Conservation (phyloP, 371 early-diverging fungal species). For the Haplosporangium sp. region DNA sequence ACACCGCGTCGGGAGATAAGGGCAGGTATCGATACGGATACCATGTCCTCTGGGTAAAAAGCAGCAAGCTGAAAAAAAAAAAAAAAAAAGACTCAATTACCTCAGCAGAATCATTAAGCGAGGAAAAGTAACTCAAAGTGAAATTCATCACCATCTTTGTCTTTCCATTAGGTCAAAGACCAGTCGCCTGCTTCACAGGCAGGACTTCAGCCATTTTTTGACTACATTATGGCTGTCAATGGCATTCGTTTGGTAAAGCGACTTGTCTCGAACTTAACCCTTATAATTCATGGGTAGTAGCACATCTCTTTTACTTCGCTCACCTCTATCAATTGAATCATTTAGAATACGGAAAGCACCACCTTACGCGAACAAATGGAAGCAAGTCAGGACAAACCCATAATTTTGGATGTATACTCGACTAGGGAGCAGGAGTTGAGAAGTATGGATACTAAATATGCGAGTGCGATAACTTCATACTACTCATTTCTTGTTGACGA, state of each 20-base stretch:
- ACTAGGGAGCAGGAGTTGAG: constrained; percentile 72
- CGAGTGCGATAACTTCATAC: no score
- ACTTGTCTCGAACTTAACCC: neutral
- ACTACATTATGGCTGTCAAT: constrained; percentile 78
- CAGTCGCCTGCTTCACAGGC: constrained; percentile 76
- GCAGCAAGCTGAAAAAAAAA: neutral
- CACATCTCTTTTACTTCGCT: neutral
- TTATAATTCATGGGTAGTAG: neutral
- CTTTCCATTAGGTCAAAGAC: constrained; percentile 64
- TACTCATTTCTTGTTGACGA: neutral
- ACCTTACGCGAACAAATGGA: constrained; percentile 61
- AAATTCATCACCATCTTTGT: neutral
- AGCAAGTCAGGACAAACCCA: constrained; percentile 63
- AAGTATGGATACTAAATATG: constrained; percentile 54
- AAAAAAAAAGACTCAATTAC: no score
- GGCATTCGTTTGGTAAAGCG: constrained; percentile 59
- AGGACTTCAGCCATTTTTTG: constrained; percentile 83
- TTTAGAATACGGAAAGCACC: constrained; percentile 60
- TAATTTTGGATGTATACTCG: constrained; percentile 73
- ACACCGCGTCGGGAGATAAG: constrained; percentile 43
- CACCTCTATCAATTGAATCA: neutral
- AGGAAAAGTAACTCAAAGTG: constrained; percentile 1
- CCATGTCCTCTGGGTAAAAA: constrained; percentile 63
- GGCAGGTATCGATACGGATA: constrained; percentile 58
- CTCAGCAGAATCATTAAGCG: neutral